These are phyloP conservation scores for Crotalaria pallida DNA, from an alignment of 306 rosid species.

Conservation along the genomic window DNA sequence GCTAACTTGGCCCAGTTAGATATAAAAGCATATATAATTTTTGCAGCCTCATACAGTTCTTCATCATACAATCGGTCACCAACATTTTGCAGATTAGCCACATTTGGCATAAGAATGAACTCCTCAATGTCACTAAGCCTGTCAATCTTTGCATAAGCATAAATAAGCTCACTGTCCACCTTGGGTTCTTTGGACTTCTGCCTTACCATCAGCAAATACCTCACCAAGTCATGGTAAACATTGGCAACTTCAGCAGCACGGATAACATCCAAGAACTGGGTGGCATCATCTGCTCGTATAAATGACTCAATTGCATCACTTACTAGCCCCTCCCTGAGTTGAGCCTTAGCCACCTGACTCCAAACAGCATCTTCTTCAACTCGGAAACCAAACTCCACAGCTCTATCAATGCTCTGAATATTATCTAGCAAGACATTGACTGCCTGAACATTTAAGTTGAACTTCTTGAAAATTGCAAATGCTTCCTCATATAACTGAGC, in stretches of 20 bases:
- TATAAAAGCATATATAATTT: constrained; percentile 85
- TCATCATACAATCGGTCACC: constrained; percentile 96
- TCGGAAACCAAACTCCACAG: constrained; percentile 97
- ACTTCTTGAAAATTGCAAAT: constrained; percentile 93
- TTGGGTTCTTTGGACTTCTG: constrained; percentile 90
- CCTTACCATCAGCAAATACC: constrained; percentile 95
- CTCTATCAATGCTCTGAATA: constrained; percentile 85
- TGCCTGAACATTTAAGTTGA: constrained; percentile 96
- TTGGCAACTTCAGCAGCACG: constrained; percentile 71
- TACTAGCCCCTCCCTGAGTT: constrained; percentile 92
- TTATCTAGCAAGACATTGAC: constrained; percentile 89
- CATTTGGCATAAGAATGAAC: constrained; percentile 97
- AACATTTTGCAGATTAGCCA: constrained; percentile 94
- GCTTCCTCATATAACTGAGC: constrained; percentile 93
- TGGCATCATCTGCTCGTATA: constrained; percentile 91
- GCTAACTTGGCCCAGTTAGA: constrained; percentile 99
- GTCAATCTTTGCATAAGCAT: constrained; percentile 97
- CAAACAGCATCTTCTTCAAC: constrained; percentile 99
- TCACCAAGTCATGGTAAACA: constrained; percentile 93
- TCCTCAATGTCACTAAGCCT: constrained; percentile 95
- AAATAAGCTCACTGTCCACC: constrained; percentile 98
- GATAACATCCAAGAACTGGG: constrained; percentile 93
- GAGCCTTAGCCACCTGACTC: constrained; percentile 99
- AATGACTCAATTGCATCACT: constrained; percentile 98
- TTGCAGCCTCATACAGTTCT: constrained; percentile 95